Conservation (phyloP, 2,329 filamentous ascomycete genomes). For the Stemphylium beticola region DNA sequence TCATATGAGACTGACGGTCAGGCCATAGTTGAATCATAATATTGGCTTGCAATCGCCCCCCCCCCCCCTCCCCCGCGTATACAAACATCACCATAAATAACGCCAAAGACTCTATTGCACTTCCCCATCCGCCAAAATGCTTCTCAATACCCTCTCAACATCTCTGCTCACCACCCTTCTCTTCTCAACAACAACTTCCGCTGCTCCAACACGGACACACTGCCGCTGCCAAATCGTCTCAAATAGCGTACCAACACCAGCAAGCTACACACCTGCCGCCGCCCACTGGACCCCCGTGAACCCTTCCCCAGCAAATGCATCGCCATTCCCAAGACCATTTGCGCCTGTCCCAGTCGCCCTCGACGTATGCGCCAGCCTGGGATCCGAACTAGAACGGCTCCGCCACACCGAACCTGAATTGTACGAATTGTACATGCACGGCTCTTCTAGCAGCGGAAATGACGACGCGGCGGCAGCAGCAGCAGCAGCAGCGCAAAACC, state of each 20-base stretch:
- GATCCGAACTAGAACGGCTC: slow-evolving; percentile 35
- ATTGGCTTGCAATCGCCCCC: no score
- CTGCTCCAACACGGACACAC: slow-evolving; percentile 34
- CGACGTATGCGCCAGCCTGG: slow-evolving; percentile 33
- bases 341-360: slow-evolving; percentile 13
- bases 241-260: slow-evolving; percentile 8
- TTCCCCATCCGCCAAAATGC: background rate
- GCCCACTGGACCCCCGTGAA: slow-evolving; percentile 29
- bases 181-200: slow-evolving; percentile 11
- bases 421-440: slow-evolving; percentile 31
- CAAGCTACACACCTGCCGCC: slow-evolving; percentile 25
- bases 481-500: slow-evolving; percentile 13
- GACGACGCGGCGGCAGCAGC: background rate
- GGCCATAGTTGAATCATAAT: background rate
- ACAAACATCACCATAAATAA: background rate
- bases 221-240: slow-evolving; percentile 39
- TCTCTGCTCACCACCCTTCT: slow-evolving; percentile 21
- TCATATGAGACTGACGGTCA: background rate
- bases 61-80: background rate
- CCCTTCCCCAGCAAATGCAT: slow-evolving; percentile 1
- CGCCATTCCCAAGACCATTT: background rate
- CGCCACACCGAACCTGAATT: slow-evolving; percentile 32
- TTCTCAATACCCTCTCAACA: background rate
- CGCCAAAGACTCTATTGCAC: background rate
- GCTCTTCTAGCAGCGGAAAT: slow-evolving; percentile 6